Conservation (phyloP, 371 early-diverging fungal genomes). For the Mucor piriformis region DNA sequence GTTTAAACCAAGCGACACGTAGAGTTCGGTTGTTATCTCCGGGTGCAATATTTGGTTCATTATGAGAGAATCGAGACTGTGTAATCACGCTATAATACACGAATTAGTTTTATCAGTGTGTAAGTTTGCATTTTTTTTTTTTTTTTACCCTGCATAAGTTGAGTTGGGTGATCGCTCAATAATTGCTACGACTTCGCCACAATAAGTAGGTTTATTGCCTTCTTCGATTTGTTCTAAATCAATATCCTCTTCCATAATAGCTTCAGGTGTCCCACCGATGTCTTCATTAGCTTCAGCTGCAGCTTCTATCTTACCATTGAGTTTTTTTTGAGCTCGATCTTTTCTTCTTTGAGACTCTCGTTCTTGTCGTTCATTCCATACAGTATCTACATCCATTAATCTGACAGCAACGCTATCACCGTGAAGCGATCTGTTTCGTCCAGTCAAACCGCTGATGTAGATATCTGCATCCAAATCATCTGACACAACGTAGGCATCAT, state of each 20-base stretch:
- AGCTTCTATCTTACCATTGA: constrained; percentile 3
- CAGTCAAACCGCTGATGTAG: constrained; percentile 66
- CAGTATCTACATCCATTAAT: constrained; percentile 62
- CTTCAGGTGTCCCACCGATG: constrained; percentile 20
- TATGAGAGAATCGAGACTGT: not conserved
- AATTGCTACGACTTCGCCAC: constrained; percentile 51
- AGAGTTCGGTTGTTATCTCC: not conserved
- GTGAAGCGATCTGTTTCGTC: constrained; percentile 81
- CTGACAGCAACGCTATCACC: constrained; percentile 80
- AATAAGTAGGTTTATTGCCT: constrained; percentile 18
- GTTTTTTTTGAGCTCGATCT: constrained; percentile 20
- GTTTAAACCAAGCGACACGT: constrained; percentile 48
- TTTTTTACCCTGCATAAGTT: constrained; percentile 44
- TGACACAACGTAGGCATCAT: constrained; percentile 81
- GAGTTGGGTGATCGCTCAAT: constrained; percentile 37
- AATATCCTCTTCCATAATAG: constrained; percentile 5
- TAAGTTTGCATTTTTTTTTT: too few relatives aligned
- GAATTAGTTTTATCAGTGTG: too few relatives aligned
- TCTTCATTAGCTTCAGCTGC: constrained; percentile 21
- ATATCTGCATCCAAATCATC: constrained; percentile 63
- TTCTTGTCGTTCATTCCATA: constrained; percentile 44
- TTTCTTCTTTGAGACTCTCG: constrained; percentile 35
- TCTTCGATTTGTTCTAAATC: constrained; percentile 11
- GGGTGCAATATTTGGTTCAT: not conserved
- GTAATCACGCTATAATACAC: too few relatives aligned